phyloP scores from a whole-genome alignment of 2,329 filamentous ascomycete species.

The Thielaviopsis cerberus region DNA sequence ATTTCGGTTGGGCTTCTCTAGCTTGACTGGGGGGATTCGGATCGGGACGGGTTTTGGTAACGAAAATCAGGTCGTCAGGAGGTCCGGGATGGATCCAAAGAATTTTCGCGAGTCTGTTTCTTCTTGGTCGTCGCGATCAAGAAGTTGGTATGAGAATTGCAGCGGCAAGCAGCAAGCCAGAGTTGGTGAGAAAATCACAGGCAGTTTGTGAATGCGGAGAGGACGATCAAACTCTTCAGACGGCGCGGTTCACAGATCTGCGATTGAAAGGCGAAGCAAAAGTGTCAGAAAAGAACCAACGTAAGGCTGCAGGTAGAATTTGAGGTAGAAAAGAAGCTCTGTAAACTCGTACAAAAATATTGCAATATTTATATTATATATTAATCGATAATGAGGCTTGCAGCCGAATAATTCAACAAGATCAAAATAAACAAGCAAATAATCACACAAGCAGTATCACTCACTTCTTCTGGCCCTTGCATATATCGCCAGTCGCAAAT shows the following conservation, averaged over 20 bases:
- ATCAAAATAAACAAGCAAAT: neutral
- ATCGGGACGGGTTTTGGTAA: neutral
- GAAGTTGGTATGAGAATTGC: neutral
- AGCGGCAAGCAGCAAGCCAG: neutral
- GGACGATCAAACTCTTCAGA: neutral
- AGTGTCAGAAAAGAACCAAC: neutral
- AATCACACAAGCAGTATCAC: no score
- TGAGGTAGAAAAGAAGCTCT: neutral
- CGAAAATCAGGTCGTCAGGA: neutral
- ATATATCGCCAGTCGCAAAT: no score
- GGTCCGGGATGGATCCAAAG: neutral
- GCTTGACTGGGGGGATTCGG: neutral
- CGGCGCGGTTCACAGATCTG: neutral
- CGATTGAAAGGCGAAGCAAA: neutral
- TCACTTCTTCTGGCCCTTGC: no score
- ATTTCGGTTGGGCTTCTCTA: neutral
- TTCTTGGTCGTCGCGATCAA: neutral
- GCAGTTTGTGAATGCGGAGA: neutral
- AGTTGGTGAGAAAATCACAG: neutral
- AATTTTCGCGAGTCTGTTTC: neutral
- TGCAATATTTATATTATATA: neutral
- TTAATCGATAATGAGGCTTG: neutral
- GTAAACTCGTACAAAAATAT: neutral
- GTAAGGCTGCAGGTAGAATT: neutral
- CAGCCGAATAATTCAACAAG: neutral